These are phyloP conservation scores for Lepiota brunneoincarnata DNA, from an alignment of 768 basidiomycete species.

Conservation along the genomic window DNA sequence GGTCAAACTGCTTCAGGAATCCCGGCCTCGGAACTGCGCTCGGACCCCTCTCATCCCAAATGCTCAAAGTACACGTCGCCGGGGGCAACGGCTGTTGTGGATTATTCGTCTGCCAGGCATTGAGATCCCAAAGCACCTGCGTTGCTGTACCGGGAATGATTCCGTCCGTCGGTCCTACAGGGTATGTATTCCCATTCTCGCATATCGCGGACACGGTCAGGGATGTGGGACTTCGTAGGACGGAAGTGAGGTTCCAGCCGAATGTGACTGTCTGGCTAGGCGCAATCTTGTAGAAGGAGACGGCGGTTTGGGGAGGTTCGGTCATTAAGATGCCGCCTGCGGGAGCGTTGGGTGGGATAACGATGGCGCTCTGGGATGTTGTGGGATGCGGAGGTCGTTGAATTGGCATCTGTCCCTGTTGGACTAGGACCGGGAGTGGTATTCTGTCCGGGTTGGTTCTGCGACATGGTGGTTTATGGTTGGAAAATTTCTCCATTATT, in stretches of 20 bases:
- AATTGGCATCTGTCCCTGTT: not conserved
- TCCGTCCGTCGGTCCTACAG: constrained; percentile 70
- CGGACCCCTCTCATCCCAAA: constrained; percentile 74
- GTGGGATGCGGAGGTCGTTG: not conserved
- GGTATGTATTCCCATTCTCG: constrained; percentile 80
- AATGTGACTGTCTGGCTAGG: constrained; percentile 68
- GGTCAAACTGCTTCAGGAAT: constrained; percentile 58
- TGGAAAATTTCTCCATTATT: not conserved
- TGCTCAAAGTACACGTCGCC: constrained; percentile 66
- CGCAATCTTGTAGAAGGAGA: constrained; percentile 84
- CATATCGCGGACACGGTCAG: constrained; percentile 78
- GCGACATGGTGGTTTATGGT: constrained; percentile 1
- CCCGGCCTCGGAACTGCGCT: constrained; percentile 54
- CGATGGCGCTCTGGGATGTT: not conserved
- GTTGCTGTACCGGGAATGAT: constrained; percentile 66
- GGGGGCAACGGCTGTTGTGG: constrained; percentile 66
- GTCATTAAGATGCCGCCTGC: constrained; percentile 62
- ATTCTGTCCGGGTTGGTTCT: not conserved
- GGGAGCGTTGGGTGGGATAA: constrained; percentile 11
- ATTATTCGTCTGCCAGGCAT: constrained; percentile 55
- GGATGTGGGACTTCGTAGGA: constrained; percentile 58
- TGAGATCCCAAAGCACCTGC: constrained; percentile 71
- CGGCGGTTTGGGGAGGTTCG: constrained; percentile 70
- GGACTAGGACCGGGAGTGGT: not conserved
- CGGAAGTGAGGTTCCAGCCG: constrained; percentile 78